Evolutionary conservation across 495 filamentous ascomycete genomes (phyloP).

Genomic region (Hypoxylon lienhwacheense): DNA sequence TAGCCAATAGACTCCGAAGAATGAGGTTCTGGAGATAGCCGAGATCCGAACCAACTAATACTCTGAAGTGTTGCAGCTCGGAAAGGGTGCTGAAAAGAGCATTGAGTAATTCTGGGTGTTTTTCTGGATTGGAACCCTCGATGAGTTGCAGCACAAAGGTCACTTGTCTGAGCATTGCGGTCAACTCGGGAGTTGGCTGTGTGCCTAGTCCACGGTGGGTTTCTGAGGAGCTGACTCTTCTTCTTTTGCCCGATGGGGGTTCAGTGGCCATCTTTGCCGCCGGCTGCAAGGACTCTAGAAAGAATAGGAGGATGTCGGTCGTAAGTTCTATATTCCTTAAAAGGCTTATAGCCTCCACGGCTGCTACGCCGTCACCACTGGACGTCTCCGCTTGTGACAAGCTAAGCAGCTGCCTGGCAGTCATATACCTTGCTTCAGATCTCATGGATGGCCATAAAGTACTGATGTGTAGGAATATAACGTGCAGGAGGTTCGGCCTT

Average conservation of each 20-base stretch:
- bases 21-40: slow-evolving; percentile 83
- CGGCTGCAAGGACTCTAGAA: slow-evolving; percentile 69
- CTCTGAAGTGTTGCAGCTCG: slow-evolving; percentile 80
- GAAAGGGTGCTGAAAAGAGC: slow-evolving; percentile 78
- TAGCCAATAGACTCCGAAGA: slow-evolving; percentile 72
- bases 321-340: slow-evolving; percentile 68
- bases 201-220: slow-evolving; percentile 43
- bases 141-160: slow-evolving; percentile 89
- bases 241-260: slow-evolving; percentile 70
- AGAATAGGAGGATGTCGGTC: slow-evolving; percentile 66
- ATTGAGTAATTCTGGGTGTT: slow-evolving; percentile 71
- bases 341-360: slow-evolving; percentile 64
- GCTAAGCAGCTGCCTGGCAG: slow-evolving; percentile 62
- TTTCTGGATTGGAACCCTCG: slow-evolving; percentile 70
- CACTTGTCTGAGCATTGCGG: slow-evolving; percentile 66
- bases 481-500: slow-evolving; percentile 57
- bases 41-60: slow-evolving; percentile 70
- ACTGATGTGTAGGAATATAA: slow-evolving; percentile 65
- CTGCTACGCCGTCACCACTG: slow-evolving; percentile 37
- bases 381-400: slow-evolving; percentile 42
- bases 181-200: slow-evolving; percentile 53
- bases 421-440: slow-evolving; percentile 58
- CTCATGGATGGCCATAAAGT: slow-evolving; percentile 72
- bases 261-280: slow-evolving; percentile 63
- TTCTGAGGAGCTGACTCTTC: slow-evolving; percentile 71